These are phyloP conservation scores for Musa itinerans DNA, from an alignment of 176 grass and related monocot genomes.

Conservation along the genomic window DNA sequence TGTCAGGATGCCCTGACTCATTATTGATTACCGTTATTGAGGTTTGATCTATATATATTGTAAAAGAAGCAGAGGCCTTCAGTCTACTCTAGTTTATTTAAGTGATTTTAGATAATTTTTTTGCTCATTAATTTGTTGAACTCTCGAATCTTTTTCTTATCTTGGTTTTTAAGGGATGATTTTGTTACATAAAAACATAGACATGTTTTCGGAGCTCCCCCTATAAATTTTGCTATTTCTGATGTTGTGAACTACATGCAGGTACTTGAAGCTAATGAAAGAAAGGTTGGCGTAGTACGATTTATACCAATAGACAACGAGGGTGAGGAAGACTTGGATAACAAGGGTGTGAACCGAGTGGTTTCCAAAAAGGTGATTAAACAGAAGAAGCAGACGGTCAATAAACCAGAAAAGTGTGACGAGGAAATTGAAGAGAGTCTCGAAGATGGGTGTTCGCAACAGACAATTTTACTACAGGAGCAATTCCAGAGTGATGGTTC, in stretches of 20 bases:
- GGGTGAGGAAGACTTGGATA: not conserved
- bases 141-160: not conserved
- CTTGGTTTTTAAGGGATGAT: not conserved
- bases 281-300: constrained; percentile 8
- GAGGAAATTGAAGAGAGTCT: not conserved
- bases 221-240: not conserved
- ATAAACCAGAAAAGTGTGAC: not conserved
- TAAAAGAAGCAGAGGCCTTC: not conserved
- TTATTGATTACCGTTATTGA: no score
- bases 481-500: not conserved
- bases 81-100: not conserved
- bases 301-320: constrained; percentile 16
- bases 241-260: not conserved
- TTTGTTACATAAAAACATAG: not conserved
- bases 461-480: not conserved
- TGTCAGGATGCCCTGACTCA: no score
- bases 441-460: not conserved
- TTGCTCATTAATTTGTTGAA: not conserved
- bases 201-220: not conserved
- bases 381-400: not conserved
- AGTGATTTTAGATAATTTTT: not conserved
- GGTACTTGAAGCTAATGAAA: constrained; percentile 17
- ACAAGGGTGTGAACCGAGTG: not conserved
- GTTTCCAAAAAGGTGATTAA: not conserved
- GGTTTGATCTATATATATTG: not conserved